Conservation (phyloP, 257 asterid genomes). For the Nemophila menziesii region DNA sequence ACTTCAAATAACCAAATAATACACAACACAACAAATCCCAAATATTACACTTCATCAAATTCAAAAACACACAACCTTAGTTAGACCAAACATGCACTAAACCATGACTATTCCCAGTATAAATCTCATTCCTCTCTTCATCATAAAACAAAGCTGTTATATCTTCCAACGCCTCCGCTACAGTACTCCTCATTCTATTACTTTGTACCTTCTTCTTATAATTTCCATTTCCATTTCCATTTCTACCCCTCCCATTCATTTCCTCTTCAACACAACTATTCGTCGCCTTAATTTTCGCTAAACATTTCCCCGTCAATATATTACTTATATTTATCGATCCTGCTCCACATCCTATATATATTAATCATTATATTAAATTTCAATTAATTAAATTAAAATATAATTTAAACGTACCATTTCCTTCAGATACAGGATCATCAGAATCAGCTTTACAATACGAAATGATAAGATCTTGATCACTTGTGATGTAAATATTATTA, state of each 20-base stretch:
- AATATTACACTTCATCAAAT: too few relatives aligned
- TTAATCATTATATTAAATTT: too few relatives aligned
- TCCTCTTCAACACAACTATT: slow-evolving; percentile 36
- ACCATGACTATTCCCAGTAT: slow-evolving; percentile 80
- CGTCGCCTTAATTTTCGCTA: slow-evolving; percentile 77
- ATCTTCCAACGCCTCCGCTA: slow-evolving; percentile 86
- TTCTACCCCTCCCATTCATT: slow-evolving; percentile 41
- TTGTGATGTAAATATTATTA: slow-evolving; percentile 91
- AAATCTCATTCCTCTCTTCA: slow-evolving; percentile 96
- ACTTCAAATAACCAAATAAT: too few relatives aligned
- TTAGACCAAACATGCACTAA: slow-evolving; percentile 94
- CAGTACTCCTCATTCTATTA: slow-evolving; percentile 50
- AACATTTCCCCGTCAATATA: slow-evolving; percentile 89
- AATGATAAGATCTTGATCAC: slow-evolving; percentile 96
- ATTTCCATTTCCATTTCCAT: slow-evolving; percentile 57
- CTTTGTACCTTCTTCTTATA: slow-evolving; percentile 36
- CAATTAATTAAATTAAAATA: neutral
- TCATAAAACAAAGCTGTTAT: slow-evolving; percentile 93
- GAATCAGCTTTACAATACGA: slow-evolving; percentile 89
- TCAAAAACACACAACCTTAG: too few relatives aligned
- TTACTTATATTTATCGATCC: slow-evolving; percentile 95
- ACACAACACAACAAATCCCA: too few relatives aligned
- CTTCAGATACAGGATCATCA: slow-evolving; percentile 79
- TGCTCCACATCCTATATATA: slow-evolving; percentile 34
- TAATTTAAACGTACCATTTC: slow-evolving; percentile 43